phyloP scores from a whole-genome alignment of 1,139 yeast species.

The Taphrina communis region DNA sequence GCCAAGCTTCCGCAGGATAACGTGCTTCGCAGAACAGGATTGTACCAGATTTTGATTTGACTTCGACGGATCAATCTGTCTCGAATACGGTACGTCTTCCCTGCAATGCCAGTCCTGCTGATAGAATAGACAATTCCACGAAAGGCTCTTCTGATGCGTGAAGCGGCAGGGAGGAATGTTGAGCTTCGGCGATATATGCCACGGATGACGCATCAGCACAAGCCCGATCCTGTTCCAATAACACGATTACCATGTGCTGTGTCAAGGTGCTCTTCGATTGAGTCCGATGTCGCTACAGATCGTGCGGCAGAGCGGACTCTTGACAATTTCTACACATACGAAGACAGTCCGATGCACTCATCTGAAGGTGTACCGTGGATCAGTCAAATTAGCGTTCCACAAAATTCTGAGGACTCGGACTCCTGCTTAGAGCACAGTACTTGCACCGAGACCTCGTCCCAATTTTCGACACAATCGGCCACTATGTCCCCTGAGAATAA shows the following conservation, averaged over 20 bases:
- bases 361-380: background rate
- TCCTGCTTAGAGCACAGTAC: background rate
- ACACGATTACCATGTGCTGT: slow-evolving; percentile 4
- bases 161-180: background rate
- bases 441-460: no score
- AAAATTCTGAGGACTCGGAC: background rate
- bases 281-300: background rate
- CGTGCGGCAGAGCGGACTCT: background rate
- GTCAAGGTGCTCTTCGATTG: slow-evolving; percentile 22
- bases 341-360: background rate
- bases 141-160: background rate
- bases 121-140: background rate
- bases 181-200: background rate
- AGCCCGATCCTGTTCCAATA: slow-evolving; percentile 12
- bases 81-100: background rate
- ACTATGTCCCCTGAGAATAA: no score
- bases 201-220: background rate
- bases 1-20: no score
- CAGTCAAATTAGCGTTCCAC: background rate
- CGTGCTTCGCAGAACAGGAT: background rate
- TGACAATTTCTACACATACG: background rate
- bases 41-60: background rate
- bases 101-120: background rate
- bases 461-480: no score
- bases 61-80: background rate